phyloP scores from a whole-genome alignment of 2,329 filamentous ascomycete genomes.

The Colletotrichum plurivorum region DNA sequence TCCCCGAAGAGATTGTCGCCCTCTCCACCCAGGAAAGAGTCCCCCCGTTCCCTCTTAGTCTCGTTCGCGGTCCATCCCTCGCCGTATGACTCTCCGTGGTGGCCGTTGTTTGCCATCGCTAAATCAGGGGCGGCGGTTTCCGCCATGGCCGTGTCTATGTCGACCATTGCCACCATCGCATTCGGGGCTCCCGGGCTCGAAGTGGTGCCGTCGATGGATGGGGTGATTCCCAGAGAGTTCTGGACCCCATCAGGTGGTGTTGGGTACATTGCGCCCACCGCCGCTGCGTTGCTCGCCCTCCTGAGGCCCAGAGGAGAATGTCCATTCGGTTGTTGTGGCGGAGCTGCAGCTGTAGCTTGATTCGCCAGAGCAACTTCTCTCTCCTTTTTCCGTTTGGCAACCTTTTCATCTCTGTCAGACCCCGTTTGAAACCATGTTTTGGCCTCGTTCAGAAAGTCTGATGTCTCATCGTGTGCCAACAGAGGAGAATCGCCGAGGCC shows the following conservation, averaged over 20 bases:
- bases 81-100: constrained; percentile 48
- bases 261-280: constrained; percentile 74
- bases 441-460: constrained; percentile 65
- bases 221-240: constrained; percentile 65
- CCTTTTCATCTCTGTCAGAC: constrained; percentile 61
- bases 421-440: constrained; percentile 63
- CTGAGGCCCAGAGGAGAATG: constrained; percentile 67
- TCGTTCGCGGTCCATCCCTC: constrained; percentile 60
- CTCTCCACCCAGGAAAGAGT: constrained; percentile 59
- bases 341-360: constrained; percentile 60
- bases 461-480: constrained; percentile 56
- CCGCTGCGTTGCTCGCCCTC: constrained; percentile 61
- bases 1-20: constrained; percentile 77
- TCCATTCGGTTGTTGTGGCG: constrained; percentile 59
- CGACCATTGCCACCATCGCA: constrained; percentile 43
- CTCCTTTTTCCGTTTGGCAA: constrained; percentile 65
- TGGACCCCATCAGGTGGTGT: constrained; percentile 79
- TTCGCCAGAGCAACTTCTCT: constrained; percentile 58
- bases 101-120: constrained; percentile 46
- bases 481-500: constrained; percentile 56
- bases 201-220: constrained; percentile 68
- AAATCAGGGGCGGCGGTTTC: constrained; percentile 44
- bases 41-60: constrained; percentile 60
- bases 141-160: constrained; percentile 53
- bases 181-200: constrained; percentile 68